Percentiles rank a stretch among this genome's conserved stretches.
phyloP scores from a whole-genome alignment of 2,329 filamentous ascomycete species.

The Niveomyces coronatus region DNA sequence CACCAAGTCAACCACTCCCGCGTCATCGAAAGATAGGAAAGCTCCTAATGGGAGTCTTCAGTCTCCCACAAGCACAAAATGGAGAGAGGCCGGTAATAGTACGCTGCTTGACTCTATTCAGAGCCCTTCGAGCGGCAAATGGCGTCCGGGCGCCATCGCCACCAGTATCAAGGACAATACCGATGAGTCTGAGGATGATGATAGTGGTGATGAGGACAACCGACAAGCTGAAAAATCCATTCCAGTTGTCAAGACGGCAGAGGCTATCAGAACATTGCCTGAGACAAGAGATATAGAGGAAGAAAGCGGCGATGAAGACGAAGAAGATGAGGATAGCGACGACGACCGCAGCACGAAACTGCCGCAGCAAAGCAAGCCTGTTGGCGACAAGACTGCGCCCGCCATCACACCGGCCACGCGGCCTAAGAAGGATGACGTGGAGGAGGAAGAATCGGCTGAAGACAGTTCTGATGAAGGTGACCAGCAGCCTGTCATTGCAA shows the following conservation, averaged over 20 bases:
- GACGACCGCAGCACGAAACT: constrained; percentile 7
- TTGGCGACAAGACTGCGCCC: constrained; percentile 15
- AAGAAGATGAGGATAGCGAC: constrained; percentile 8
- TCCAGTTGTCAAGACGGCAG: too few species aligned
- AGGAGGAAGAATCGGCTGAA: constrained; percentile 19
- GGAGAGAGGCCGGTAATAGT: constrained; percentile 18
- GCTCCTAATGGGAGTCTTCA: constrained; percentile 20
- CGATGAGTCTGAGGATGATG: constrained; percentile 10
- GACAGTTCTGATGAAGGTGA: constrained; percentile 16
- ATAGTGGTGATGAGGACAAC: constrained; percentile 12
- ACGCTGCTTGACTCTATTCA: constrained; percentile 13
- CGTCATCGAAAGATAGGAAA: not conserved
- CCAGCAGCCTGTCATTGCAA: constrained; percentile 8
- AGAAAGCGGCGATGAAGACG: constrained; percentile 6
- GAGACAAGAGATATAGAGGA: constrained; percentile 11
- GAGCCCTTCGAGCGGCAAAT: constrained; percentile 11
- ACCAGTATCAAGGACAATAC: constrained; percentile 4
- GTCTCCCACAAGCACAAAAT: constrained; percentile 30
- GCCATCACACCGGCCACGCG: constrained; percentile 8
- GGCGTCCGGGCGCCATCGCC: not conserved
- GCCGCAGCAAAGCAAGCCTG: constrained; percentile 13
- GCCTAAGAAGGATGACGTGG: constrained; percentile 18
- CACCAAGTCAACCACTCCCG: not conserved
- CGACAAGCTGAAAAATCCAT: too few species aligned
- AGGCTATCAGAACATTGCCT: too few species aligned